Evolutionary conservation across 805 yeast species (phyloP), one percentile per base, ranked within the genome.

Genomic region (Monosporozyma unispora): DNA sequence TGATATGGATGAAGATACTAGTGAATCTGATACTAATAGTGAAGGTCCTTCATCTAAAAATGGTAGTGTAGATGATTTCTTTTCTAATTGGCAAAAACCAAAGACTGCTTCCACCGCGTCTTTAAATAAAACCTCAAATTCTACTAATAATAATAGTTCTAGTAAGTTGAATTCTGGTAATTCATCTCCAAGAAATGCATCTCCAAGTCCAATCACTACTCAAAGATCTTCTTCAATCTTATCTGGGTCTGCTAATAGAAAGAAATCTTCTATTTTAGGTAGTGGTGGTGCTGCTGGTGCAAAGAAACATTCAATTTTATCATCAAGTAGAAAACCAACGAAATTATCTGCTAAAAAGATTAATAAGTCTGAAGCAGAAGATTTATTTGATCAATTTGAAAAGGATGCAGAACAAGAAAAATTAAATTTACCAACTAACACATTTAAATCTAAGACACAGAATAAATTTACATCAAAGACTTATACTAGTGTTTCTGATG

Each of bases 11-110:
- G 60, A 53, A 4, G 63, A 59, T 16, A 29, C 48, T 9, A 48
- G 49, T 12, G 63, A 58, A 22, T 54, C 50, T 33, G 62, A 56
- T 4, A 54, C 59, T 21, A 50, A 57, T 11, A 52, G 61, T 2
- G 54, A 53, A 25, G 53, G 57, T 33, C 53, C 56, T 7, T 62
- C 60, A 18, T 66, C 72, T 18, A 64, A 64, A 27, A 68, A 70
- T 21, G 75, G 71, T 44, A 73, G 79, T 28, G 76, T 76, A 23
- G 96, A 89, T 66, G 96, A 88, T 68, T 93, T 93, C 67, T 93
- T 93, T 70, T 78, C 93, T 48, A 83, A 81, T 63, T 90, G 96
- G 93, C 87, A 87, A 50, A 87, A 87, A 61, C 88, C 96, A n/a
- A 48, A 48, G 46, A 41, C 48, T 21, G 39, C 45, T 4, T 21